A percentile compares a stretch with the other conserved stretches of the same genome.
These are phyloP conservation scores for Calonectria naviculata DNA, from an alignment of 2,329 filamentous ascomycete genomes.

Conservation along the genomic window DNA sequence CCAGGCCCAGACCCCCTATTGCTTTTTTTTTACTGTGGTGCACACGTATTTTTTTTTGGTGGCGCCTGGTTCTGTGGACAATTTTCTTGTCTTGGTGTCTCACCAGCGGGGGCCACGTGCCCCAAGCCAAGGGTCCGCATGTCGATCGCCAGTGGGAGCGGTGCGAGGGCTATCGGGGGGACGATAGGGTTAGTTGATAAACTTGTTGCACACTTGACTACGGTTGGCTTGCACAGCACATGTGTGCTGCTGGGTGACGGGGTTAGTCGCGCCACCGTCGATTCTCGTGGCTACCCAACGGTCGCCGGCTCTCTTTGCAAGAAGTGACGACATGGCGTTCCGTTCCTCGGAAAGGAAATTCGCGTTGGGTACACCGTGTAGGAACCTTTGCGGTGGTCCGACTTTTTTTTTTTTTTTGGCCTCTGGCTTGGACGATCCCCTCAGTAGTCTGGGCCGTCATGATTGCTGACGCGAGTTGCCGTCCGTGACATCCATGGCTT, in stretches of 20 bases:
- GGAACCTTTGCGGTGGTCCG: neutral
- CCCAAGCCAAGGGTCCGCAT: slow-evolving; percentile 6
- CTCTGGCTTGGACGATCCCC: neutral
- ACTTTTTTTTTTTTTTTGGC: neutral
- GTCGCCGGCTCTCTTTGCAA: too few species aligned
- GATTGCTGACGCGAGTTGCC: slow-evolving; percentile 7
- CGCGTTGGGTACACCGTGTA: neutral
- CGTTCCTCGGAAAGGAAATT: neutral
- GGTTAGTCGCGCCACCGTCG: neutral
- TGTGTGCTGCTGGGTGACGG: neutral
- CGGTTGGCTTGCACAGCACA: neutral
- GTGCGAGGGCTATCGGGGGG: neutral
- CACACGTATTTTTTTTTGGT: neutral
- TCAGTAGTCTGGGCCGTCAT: neutral
- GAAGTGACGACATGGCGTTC: neutral
- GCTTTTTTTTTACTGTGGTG: neutral
- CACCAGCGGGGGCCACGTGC: slow-evolving; percentile 20
- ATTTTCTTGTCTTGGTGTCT: neutral
- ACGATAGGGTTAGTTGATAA: slow-evolving; percentile 10
- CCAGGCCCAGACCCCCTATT: neutral
- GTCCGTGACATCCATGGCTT: slow-evolving; percentile 17
- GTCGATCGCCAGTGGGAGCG: neutral
- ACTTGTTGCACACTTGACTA: neutral
- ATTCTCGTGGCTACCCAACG: neutral
- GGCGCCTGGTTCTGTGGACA: neutral